Evolutionary conservation across 768 basidiomycete genomes (phyloP), one percentile per base, ranked within the genome.

Genomic region (Peribolospora kevripleyi): DNA sequence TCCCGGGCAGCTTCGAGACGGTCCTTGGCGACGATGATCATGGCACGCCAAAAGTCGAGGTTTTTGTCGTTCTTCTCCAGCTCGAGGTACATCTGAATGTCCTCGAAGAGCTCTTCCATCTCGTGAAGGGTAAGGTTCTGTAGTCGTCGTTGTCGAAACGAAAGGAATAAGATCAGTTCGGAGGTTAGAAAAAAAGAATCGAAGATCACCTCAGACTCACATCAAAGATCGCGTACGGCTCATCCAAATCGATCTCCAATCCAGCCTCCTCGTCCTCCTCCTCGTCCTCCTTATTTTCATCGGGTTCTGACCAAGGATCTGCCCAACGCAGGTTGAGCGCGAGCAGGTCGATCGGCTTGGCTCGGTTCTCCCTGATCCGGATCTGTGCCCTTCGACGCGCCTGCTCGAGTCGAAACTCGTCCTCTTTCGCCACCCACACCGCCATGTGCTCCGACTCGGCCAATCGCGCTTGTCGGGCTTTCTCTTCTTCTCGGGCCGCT

Each of bases 31-130:
- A 98, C 81, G 7, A 91, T 84, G 78, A 90, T 83, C 86, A 98
- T 93, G 62, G 93, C 83, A 84, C 93, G 62, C 93, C 93, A 98
- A 67, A 97, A 98, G 61, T 98, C 91, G 55, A 93, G 76, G 65
- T 90, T 91, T 52, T 78, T 71, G 7, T 86, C 79, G 5, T 75
- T 73, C 59, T 80, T 78, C 66, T 98, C 93, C 25, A 98, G 73
- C 7, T 78, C 75, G 43, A 98, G 72, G 64, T 97, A 97, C 59
- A 77, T 78, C 67, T 88, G 80, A 60, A 98, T 95, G 66, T 97
- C 90, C 52, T 84, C 82, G 60, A 91, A 84, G 11, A 98, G 70
- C 66, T 98, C 91, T 59, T 87, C 79, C 6, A 85, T 82, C 71
- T 98, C 90, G 50, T 80, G 76, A 4, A 79, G 69, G 11, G 84